phyloP scores from a whole-genome alignment of 73 alveolate species.

The Paramecium sexaurelia region DNA sequence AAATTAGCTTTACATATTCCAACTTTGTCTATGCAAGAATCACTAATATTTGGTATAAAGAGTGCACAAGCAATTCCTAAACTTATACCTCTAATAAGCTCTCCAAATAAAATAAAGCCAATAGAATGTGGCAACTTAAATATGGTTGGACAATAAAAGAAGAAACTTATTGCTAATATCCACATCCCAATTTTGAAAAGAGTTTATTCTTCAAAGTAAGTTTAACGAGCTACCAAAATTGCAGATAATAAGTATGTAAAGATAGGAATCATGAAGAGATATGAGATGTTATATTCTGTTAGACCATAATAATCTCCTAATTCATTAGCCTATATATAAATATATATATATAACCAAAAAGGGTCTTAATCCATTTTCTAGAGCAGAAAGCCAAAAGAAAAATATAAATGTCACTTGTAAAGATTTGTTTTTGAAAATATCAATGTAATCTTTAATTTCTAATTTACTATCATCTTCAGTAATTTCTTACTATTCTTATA shows the following conservation, averaged over 20 bases:
- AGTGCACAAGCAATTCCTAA: background rate
- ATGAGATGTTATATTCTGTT: background rate
- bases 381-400: conserved; percentile 7
- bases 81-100: background rate
- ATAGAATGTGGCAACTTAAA: background rate
- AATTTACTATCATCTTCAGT: background rate
- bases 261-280: conserved; percentile 2
- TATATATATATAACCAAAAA: background rate
- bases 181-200: background rate
- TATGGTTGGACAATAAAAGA: background rate
- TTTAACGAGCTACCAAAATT: background rate
- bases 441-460: background rate
- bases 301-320: background rate
- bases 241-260: background rate
- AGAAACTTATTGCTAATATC: conserved; percentile 7
- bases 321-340: background rate
- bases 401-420: background rate
- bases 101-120: background rate
- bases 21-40: background rate
- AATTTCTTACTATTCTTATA: background rate
- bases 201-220: background rate
- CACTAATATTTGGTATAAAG: background rate
- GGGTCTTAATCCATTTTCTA: conserved; percentile 33
- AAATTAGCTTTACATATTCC: conserved; percentile 19
- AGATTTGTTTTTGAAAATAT: background rate